Evolutionary conservation across 177 flowering plant species (phyloP), one percentile per base, ranked within the genome.

Genomic region (Tripterygium wilfordii): DNA sequence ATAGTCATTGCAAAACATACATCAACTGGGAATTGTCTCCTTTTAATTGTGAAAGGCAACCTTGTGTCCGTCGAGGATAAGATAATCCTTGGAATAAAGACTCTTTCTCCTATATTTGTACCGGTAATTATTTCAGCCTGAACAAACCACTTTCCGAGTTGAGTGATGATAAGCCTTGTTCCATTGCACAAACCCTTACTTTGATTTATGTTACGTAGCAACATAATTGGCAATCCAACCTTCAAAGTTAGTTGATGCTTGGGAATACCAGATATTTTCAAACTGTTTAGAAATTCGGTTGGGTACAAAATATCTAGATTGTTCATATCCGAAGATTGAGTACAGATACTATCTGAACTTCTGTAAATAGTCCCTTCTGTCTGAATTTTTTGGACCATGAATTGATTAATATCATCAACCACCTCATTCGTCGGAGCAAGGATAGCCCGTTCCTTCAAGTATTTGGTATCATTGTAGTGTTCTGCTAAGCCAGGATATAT

Each of bases 1-100:
- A 45, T 45, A 12, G 49, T 45, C 32, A 45, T 45, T 29, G 36
- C 49, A 45, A n/a, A 45, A 1, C 10, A 26, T 1, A 45, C 0
- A 3, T 15, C 29, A 2, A 45, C 2, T 4, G 49, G 49, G 17
- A 28, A 45, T 29, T 45, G 36, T 19, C 21, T 28, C 3, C 49
- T n/a, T 1, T 18, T 25, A 4, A 29, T 3, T 2, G 13, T n/a
- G 17, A 45, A 45, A 3, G 49, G 49, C 7, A 8, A 8, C 1
- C 29, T 45, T 4, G 33, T 0, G 21, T 29, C 1, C 29, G 22
- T 2, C 1, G 17, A 19, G 2, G 39, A 8, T 3, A 48, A 13
- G 0, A 9, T 9, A 18, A 48, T 48, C n/a, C 51, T 32, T 18
- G 40, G 51, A 1, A 48, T 48, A 10, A 32, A 31, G 8, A 32